Evolutionary conservation across 176 grass and related monocot species (phyloP).

Genomic region (Zoysia japonica): DNA sequence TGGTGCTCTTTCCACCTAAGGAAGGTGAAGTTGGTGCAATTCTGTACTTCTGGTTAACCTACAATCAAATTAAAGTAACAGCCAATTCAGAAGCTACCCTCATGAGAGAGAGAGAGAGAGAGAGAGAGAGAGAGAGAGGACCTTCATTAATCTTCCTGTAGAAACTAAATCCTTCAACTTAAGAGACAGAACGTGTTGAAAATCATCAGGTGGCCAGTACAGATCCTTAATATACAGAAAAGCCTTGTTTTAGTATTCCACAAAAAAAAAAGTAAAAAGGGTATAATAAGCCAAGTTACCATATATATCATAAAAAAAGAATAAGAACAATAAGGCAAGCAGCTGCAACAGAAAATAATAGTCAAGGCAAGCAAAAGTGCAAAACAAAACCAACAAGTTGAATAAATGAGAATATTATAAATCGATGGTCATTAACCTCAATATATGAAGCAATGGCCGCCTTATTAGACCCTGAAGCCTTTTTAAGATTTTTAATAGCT

Average conservation of each 20-base stretch:
- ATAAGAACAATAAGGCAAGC: no score
- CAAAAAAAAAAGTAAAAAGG: neutral
- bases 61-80: constrained; percentile 37
- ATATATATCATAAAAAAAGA: no score
- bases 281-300: neutral
- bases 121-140: constrained; percentile 25
- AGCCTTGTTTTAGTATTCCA: constrained; percentile 25
- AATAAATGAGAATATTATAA: constrained; percentile 19
- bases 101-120: neutral
- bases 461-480: constrained; percentile 72
- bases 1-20: constrained; percentile 47
- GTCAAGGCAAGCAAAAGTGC: neutral
- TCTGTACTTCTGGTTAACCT: constrained; percentile 83
- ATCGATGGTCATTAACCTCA: constrained; percentile 52
- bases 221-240: constrained; percentile 59
- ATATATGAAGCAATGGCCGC: constrained; percentile 72
- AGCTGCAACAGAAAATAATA: no score
- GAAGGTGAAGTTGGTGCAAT: constrained; percentile 55
- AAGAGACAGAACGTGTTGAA: constrained; percentile 62
- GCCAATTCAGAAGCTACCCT: neutral
- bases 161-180: constrained; percentile 70
- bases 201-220: constrained; percentile 69
- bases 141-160: constrained; percentile 77
- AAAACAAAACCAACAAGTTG: neutral
- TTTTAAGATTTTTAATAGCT: constrained; percentile 70